phyloP scores from a whole-genome alignment of 169 alveolate genomes.

The Plasmodium ovale region DNA sequence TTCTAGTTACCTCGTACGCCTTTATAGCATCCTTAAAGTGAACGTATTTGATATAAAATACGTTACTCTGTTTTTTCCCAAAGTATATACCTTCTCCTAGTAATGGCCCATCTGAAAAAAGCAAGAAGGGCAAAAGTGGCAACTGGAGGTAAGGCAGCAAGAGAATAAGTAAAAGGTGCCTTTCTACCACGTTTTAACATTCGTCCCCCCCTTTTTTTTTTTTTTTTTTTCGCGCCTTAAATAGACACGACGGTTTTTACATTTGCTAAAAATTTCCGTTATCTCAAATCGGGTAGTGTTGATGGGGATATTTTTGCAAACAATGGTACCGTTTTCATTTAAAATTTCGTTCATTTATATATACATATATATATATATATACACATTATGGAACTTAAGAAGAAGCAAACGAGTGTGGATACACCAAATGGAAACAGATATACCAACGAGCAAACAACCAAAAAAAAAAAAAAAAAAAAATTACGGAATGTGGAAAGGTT shows the following conservation, averaged over 20 bases:
- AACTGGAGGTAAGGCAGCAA: neutral
- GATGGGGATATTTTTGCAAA: constrained; percentile 44
- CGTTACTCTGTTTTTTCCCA: constrained; percentile 57
- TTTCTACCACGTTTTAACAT: no score
- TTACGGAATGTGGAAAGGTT: no score
- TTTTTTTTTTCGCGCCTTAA: neutral
- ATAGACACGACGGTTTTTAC: neutral
- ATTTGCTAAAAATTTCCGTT: constrained; percentile 67
- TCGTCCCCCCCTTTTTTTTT: neutral
- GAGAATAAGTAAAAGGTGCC: neutral
- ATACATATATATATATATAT: no score
- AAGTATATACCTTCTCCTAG: constrained; percentile 63
- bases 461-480: no score
- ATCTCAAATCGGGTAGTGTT: constrained; percentile 49
- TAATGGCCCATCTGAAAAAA: constrained; percentile 55
- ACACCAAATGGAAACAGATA: no score
- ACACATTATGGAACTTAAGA: no score
- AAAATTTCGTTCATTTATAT: constrained; percentile 53
- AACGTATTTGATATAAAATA: constrained; percentile 42
- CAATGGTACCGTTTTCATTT: constrained; percentile 40
- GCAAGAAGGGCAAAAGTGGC: neutral
- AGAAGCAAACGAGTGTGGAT: no score
- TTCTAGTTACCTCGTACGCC: constrained; percentile 46
- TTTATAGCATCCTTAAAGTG: constrained; percentile 63
- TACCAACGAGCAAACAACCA: no score